Evolutionary conservation across 371 early-diverging fungal genomes (phyloP).

Genomic region (Zychaea mexicana): DNA sequence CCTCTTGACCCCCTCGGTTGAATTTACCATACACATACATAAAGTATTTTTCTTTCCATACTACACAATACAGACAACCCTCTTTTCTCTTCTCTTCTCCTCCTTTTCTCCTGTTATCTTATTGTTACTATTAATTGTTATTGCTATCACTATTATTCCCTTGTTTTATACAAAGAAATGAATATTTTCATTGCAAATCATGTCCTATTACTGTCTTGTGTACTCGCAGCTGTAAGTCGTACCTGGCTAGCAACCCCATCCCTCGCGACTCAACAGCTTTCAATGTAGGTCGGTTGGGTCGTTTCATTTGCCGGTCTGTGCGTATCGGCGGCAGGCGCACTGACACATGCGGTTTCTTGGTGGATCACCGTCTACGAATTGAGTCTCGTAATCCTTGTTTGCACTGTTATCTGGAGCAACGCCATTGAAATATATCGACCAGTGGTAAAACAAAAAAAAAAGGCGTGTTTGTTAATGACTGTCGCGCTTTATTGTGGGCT

Average conservation of each 20-base stretch:
- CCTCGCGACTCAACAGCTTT: too few relatives aligned
- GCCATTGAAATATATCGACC: conserved; percentile 20
- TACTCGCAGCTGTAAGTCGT: conserved; percentile 6
- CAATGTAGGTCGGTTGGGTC: conserved; percentile 39
- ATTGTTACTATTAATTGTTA: conserved; percentile 1
- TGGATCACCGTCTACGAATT: conserved; percentile 36
- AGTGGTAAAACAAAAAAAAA: conserved; percentile 22
- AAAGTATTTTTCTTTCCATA: background rate
- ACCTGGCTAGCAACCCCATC: too few relatives aligned
- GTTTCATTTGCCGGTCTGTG: conserved; percentile 42
- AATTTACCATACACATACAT: conserved; percentile 1
- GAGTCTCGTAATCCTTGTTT: conserved; percentile 22
- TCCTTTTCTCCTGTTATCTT: background rate
- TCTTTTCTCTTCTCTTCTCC: background rate
- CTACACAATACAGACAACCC: background rate
- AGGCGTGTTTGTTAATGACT: background rate
- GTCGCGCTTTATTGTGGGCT: background rate
- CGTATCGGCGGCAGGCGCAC: conserved; percentile 18
- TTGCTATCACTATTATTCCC: background rate
- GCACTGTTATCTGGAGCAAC: conserved; percentile 26
- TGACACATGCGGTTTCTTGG: conserved; percentile 32
- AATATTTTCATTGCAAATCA: conserved; percentile 10
- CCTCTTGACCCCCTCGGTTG: background rate
- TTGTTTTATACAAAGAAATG: background rate
- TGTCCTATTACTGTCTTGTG: conserved; percentile 3